phyloP scores from a whole-genome alignment of 805 yeast genomes.

The Candida golubevii region DNA sequence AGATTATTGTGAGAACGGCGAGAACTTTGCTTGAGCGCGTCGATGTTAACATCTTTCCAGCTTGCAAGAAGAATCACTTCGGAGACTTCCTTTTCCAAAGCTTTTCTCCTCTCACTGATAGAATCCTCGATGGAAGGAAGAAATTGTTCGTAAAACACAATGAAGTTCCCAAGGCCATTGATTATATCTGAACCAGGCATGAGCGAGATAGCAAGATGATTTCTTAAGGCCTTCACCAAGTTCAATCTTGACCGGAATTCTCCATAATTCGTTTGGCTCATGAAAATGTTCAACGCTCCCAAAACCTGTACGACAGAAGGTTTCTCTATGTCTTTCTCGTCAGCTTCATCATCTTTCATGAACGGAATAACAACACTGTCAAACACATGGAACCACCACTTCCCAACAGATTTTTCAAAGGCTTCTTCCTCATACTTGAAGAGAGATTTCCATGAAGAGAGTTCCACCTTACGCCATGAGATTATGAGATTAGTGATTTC shows the following conservation, averaged over 20 bases:
- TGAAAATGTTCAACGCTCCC: constrained; percentile 65
- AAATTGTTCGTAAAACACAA: constrained; percentile 67
- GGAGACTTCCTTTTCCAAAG: constrained; percentile 70
- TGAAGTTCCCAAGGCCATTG: constrained; percentile 51
- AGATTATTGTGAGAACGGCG: constrained; percentile 79
- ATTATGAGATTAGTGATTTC: constrained; percentile 67
- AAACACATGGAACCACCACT: constrained; percentile 90
- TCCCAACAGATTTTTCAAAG: constrained; percentile 50
- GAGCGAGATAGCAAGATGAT: constrained; percentile 37
- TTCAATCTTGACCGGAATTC: constrained; percentile 59
- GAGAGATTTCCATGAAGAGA: constrained; percentile 78
- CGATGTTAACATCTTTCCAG: constrained; percentile 95
- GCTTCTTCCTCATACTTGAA: constrained; percentile 59
- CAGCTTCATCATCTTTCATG: constrained; percentile 19
- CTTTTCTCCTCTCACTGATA: constrained; percentile 44
- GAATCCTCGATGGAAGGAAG: constrained; percentile 42
- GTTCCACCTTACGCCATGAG: constrained; percentile 86
- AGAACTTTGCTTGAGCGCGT: constrained; percentile 91
- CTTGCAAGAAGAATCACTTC: constrained; percentile 88
- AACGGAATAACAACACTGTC: constrained; percentile 66
- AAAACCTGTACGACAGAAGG: constrained; percentile 25
- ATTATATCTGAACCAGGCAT: constrained; percentile 18
- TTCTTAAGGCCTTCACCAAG: constrained; percentile 60
- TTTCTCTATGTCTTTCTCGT: constrained; percentile 27
- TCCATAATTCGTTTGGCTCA: constrained; percentile 74